Evolutionary conservation across 2,329 filamentous ascomycete genomes (phyloP), one percentile per base, ranked within the genome.

Genomic region (Ophioceras dolichostomum): DNA sequence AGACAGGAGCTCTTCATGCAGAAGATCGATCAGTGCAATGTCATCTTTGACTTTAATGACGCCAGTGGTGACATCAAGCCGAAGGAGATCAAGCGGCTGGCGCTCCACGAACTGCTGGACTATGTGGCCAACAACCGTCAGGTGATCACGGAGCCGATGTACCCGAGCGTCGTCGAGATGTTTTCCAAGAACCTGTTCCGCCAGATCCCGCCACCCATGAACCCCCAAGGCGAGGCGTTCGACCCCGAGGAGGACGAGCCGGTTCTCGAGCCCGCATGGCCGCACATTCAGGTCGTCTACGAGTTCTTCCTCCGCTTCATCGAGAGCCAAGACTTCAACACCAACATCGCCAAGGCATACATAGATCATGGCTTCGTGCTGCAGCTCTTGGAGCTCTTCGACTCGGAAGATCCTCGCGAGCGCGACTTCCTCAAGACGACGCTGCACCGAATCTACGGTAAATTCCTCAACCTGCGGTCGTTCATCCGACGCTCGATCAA

Each of bases 31-130:
- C 91, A 98, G 59, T 98, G 91, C 68, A 98, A 98, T 57, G 93
- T 98, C 66, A 98, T 98, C 52, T 98, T 98, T 56, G 91, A 98
- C 64, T 98, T 98, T 66, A 98, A 96, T 57, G 91, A 98, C 60
- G 86, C 89, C 34, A 94, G 85, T 47, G 88, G 82, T 48, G 91
- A 98, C 57, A 96, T 98, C 88, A 98, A 98, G 61, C 94, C 89
- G 34, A 98, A 98, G 67, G 91, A 98, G 63, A 96, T 98, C 70
- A 98, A 98, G 69, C 77, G 91, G 53, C 67, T 98, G 48, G 91
- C 91, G 30, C 71, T 98, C 32, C 91, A 98, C 57, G 91, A 98
- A 59, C 70, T 98, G 43, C 73, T 98, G 45, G 91, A 98, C 59
- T 98, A 98, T 56, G 91, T 98, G 40, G 89, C 91, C 51, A 96